Evolutionary conservation across 345 rosid species (phyloP).

Genomic region (Stellera chamaejasme): DNA sequence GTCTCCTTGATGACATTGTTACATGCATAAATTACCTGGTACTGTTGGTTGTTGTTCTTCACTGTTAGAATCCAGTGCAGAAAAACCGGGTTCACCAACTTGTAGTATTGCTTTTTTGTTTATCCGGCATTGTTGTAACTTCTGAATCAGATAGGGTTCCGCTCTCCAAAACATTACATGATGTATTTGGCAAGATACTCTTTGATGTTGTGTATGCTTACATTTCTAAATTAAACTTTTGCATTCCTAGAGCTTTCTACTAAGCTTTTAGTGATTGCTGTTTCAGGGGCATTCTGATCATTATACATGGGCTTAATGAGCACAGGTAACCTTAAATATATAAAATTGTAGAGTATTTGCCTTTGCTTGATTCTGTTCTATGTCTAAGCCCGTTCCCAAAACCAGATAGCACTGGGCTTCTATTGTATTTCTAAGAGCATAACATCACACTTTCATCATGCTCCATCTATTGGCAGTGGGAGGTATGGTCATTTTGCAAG

Average conservation of each 20-base stretch:
- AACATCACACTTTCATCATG: not conserved
- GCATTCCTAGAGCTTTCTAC: constrained; percentile 1
- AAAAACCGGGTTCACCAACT: too few species aligned
- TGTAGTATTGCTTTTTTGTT: too few species aligned
- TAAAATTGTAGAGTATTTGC: not conserved
- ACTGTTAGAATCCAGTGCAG: too few species aligned
- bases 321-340: constrained; percentile 52
- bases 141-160: constrained; percentile 7
- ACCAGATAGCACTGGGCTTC: not conserved
- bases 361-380: not conserved
- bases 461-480: constrained; percentile 42
- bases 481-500: constrained; percentile 85
- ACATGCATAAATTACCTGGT: too few species aligned
- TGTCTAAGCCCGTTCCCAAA: not conserved
- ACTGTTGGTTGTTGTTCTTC: too few species aligned
- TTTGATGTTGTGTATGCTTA: constrained; percentile 10
- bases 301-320: constrained; percentile 91
- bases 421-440: not conserved
- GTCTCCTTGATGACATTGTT: too few species aligned
- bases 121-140: not conserved
- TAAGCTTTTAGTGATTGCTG: constrained; percentile 3
- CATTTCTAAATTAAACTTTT: not conserved
- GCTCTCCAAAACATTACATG: not conserved
- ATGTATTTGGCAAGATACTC: not conserved
- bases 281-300: constrained; percentile 79